These are phyloP conservation scores for Leishmania gerbilli DNA, from an alignment of 208 protist species.

Conservation along the genomic window DNA sequence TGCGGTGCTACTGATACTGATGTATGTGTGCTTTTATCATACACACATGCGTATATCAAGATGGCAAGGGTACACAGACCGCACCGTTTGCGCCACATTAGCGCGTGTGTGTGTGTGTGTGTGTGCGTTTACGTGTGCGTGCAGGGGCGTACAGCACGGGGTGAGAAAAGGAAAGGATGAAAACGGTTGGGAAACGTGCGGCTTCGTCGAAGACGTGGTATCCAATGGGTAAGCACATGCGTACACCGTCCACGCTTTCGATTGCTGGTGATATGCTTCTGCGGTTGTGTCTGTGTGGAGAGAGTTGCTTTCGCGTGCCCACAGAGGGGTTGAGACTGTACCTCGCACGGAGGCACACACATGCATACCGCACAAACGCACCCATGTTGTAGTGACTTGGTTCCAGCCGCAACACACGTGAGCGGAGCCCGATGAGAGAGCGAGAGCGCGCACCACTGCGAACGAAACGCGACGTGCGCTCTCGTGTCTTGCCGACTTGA, in stretches of 20 bases:
- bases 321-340: neutral
- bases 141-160: neutral
- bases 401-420: neutral
- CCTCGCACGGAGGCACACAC: neutral
- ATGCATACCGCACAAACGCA: neutral
- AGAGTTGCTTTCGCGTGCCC: neutral
- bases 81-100: neutral
- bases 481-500: neutral
- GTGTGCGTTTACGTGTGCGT: neutral
- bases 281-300: neutral
- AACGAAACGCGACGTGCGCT: neutral
- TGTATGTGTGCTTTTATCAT: neutral
- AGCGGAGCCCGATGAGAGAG: neutral
- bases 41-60: neutral
- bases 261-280: neutral
- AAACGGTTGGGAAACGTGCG: neutral
- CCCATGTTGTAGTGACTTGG: neutral
- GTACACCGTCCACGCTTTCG: neutral
- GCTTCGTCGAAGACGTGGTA: neutral
- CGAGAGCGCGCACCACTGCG: neutral
- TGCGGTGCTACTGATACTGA: neutral
- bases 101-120: neutral
- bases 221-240: neutral
- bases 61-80: neutral
- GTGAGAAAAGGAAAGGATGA: neutral